These are phyloP conservation scores for Cordyceps pruinosa DNA, from an alignment of 2,329 filamentous ascomycete genomes.

Conservation along the genomic window DNA sequence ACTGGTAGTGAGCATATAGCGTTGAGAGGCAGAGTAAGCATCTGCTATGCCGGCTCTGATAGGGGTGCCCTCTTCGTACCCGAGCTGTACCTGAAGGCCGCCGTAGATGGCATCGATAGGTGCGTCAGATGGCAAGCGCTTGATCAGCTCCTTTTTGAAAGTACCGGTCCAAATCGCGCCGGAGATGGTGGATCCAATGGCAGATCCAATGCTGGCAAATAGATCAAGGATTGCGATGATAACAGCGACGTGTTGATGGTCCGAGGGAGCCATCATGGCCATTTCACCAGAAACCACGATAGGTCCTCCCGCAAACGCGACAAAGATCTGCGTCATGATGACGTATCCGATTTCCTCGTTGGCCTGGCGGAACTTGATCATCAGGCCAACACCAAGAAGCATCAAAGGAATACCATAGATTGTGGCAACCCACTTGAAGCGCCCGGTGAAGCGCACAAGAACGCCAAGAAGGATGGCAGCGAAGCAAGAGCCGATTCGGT, in stretches of 20 bases:
- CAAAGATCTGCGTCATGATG: constrained; percentile 55
- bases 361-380: constrained; percentile 53
- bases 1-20: constrained; percentile 45
- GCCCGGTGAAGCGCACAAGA: constrained; percentile 24
- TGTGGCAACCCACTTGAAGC: constrained; percentile 25
- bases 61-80: constrained; percentile 42
- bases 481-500: constrained; percentile 31
- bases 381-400: constrained; percentile 48
- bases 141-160: constrained; percentile 43
- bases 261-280: constrained; percentile 51
- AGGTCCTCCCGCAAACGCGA: constrained; percentile 53
- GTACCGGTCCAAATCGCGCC: constrained; percentile 58
- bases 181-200: constrained; percentile 53
- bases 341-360: constrained; percentile 45
- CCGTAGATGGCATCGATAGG: constrained; percentile 39
- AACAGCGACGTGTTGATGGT: constrained; percentile 55
- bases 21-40: constrained; percentile 51
- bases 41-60: constrained; percentile 49
- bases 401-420: constrained; percentile 45
- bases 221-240: constrained; percentile 56
- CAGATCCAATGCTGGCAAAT: constrained; percentile 52
- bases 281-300: constrained; percentile 55
- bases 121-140: constrained; percentile 40
- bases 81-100: constrained; percentile 44
- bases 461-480: constrained; percentile 24